Percentiles rank a stretch among this genome's conserved stretches.
Conservation (phyloP, 2,329 filamentous ascomycete species). For the Colletotrichum noveboracense region DNA sequence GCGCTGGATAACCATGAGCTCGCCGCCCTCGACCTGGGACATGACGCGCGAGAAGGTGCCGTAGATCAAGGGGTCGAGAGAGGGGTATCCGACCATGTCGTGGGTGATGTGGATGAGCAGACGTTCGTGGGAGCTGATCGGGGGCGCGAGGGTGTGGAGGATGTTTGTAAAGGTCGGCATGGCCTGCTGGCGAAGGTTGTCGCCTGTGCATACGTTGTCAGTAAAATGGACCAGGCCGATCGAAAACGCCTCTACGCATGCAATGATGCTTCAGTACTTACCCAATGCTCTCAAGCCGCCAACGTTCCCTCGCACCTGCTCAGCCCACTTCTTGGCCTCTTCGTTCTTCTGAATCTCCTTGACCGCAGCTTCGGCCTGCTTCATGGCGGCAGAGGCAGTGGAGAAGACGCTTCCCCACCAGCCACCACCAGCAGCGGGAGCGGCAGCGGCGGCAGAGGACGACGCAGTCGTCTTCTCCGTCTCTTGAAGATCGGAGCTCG, state of each 20-base stretch:
- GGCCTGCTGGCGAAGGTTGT: constrained; percentile 84
- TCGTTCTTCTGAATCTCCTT: constrained; percentile 97
- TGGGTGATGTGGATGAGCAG: constrained; percentile 98
- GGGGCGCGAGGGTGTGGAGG: constrained; percentile 92
- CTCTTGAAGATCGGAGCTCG: constrained; percentile 66
- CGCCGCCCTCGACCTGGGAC: constrained; percentile 98
- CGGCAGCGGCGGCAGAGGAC: constrained; percentile 48
- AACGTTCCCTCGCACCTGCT: constrained; percentile 91
- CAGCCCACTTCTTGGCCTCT: constrained; percentile 94
- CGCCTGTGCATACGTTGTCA: constrained; percentile 60
- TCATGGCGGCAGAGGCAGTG: constrained; percentile 84
- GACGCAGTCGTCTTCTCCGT: constrained; percentile 49
- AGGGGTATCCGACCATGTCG: constrained; percentile 92
- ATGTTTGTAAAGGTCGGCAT: constrained; percentile 95
- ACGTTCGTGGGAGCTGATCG: constrained; percentile 95
- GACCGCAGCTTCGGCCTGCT: constrained; percentile 90
- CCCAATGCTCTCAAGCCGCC: constrained; percentile 77
- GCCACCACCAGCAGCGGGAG: constrained; percentile 61
- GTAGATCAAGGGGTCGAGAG: constrained; percentile 91
- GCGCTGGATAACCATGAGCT: constrained; percentile 91
- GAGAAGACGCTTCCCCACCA: constrained; percentile 91
- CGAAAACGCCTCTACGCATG: background rate
- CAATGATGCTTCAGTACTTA: constrained; percentile 43
- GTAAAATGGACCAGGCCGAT: background rate
- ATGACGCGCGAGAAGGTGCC: constrained; percentile 93